Percentiles rank a stretch among this genome's conserved stretches.
Conservation (phyloP, 2,329 filamentous ascomycete genomes). For the Penicillium griseofulvum region DNA sequence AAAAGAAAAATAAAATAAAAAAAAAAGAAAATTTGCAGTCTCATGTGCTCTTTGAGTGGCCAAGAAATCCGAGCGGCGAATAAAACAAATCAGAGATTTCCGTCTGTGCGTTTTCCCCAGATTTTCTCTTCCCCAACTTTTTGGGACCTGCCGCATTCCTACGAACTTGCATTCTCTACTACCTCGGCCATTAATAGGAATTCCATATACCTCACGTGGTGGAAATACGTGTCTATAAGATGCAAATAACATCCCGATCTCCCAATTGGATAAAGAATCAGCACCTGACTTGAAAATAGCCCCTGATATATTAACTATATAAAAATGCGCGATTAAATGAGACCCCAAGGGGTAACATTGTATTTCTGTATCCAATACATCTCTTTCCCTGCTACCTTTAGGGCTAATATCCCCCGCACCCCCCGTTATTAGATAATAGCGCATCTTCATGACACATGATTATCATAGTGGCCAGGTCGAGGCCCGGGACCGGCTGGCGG, state of each 20-base stretch:
- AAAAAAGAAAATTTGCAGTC: background rate
- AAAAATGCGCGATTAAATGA: background rate
- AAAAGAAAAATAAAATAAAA: background rate
- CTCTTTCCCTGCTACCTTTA: too few relatives aligned
- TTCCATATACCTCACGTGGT: background rate
- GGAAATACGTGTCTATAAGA: background rate
- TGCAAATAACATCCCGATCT: too few relatives aligned
- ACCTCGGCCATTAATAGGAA: background rate
- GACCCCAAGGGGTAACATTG: background rate
- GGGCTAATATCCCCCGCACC: too few relatives aligned
- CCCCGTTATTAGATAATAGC: slow-evolving; percentile 22
- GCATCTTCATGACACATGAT: slow-evolving; percentile 23
- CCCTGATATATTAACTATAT: background rate
- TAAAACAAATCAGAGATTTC: slow-evolving; percentile 9
- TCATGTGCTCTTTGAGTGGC: slow-evolving; percentile 15
- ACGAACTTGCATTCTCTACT: too few relatives aligned
- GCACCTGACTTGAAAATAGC: background rate
- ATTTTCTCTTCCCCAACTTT: slow-evolving; percentile 25
- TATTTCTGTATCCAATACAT: too few relatives aligned
- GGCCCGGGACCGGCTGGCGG: background rate
- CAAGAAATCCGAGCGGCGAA: slow-evolving; percentile 17
- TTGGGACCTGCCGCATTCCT: too few relatives aligned
- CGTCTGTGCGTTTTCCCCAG: slow-evolving; percentile 21
- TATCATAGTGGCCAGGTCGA: slow-evolving; percentile 12
- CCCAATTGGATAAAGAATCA: too few relatives aligned